These are phyloP conservation scores for Knoxia roxburghii DNA, from an alignment of 257 asterid genomes.

Conservation along the genomic window DNA sequence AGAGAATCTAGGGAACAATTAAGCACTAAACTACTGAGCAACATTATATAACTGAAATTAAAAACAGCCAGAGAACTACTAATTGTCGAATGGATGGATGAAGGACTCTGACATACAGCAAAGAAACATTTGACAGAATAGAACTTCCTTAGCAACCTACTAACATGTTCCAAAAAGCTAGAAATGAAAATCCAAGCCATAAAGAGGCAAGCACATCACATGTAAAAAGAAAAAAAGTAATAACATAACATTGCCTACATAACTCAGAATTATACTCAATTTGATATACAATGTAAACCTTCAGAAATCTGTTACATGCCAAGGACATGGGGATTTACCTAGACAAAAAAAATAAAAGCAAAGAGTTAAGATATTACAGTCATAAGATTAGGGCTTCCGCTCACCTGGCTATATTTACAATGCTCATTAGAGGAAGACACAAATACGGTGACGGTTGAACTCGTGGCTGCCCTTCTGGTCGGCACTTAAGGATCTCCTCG, in stretches of 20 bases:
- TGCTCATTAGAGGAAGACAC: constrained; percentile 83
- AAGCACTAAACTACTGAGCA: background rate
- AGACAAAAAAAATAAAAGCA: background rate
- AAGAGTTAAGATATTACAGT: background rate
- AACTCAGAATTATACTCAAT: too few species aligned
- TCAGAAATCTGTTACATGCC: background rate
- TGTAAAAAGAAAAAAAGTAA: background rate
- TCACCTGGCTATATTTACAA: constrained; percentile 72
- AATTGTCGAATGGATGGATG: background rate
- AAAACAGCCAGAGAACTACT: background rate
- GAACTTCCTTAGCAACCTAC: background rate
- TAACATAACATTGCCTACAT: background rate
- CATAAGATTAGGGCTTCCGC: background rate
- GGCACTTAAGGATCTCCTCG: constrained; percentile 51
- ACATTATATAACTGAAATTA: background rate
- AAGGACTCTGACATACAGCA: background rate
- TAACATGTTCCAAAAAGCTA: background rate
- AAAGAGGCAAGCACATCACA: background rate
- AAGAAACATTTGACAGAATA: background rate
- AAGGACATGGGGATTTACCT: constrained; percentile 1
- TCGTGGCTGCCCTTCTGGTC: constrained; percentile 39
- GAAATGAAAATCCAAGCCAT: background rate
- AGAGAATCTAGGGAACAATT: background rate
- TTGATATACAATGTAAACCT: background rate
- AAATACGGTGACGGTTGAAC: constrained; percentile 54